Evolutionary conservation across 192 early-diverging fungal species (phyloP), one percentile per base, ranked within the genome.

Genomic region (Haplosporangium gracile): DNA sequence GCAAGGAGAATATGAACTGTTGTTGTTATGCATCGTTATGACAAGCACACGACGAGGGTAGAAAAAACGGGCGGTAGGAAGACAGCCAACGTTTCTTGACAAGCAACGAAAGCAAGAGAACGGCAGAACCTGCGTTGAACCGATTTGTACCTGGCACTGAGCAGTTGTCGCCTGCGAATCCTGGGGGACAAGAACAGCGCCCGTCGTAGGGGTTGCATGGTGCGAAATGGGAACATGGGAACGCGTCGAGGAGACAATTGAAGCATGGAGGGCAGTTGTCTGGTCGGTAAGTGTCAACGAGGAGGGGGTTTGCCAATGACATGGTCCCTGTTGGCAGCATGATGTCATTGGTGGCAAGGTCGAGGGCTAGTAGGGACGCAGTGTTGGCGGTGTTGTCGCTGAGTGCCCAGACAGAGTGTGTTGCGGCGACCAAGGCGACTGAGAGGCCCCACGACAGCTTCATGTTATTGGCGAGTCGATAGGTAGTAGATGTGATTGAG

Each of bases 81-180:
- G 42, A 40, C 13, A 11, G 72, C 26, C 10, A 20, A 26, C 26
- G 8, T 49, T 20, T 70, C 18, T 70, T 16, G 10, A 68, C 26
- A 32, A 29, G 2, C 26, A 34, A 68, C 65, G 60, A 65, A 32
- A 34, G 10, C 9, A 15, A 26, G n/a, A 15, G 32, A 65, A 32
- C 1, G 24, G 60, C 9, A 3, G 20, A 38, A 26, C 39, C 32
- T 16, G 32, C 11, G 16, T 74, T 81, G 55, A 65, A 11, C 9
- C 3, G 60, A 13, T 34, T 4, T 65, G 81, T 92, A 93, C 95
- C 89, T 74, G 95, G 95, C 38, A 90, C 81, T 43, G 92, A 87
- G 72, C 97, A 97, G 68, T 96, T 93, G 63, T 94, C 93, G 22
- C 95, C 95, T 15, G 93, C 96, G 89, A 95, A 97, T 9, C 97